Evolutionary conservation across 139 green algal species (phyloP), one percentile per base, ranked within the genome.

Genomic region (Pseudopediastrum boryanum): DNA sequence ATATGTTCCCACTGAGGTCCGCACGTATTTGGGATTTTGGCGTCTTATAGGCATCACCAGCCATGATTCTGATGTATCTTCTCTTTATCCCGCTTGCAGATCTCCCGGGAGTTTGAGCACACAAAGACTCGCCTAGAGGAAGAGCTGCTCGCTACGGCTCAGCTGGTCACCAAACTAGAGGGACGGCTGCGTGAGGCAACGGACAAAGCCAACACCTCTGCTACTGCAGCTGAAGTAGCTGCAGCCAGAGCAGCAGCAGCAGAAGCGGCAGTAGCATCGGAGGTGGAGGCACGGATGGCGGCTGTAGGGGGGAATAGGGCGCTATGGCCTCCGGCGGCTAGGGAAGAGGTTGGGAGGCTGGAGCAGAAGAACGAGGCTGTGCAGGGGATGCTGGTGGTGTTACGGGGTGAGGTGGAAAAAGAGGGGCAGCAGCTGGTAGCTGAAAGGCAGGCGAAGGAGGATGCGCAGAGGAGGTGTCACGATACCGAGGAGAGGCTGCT

Each of bases 291-390:
- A 29, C 81, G 89, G 2, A 33, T 89, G 29, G 77, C 61, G 9
- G 65, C 77, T 19, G 81, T 68, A 4, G 78, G 77, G 4, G 67
- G 63, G 29, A 85, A 88, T 58, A 62, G 83, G 1, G 72, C 67
- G 7, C 51, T 84, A 68, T 94, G 89, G 89, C 89, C 89, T 4
- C 31, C 38, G 13, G 61, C 78, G 33, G 85, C 87, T 8, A 61
- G 70, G 39, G 77, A 89, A 2, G 87, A 91, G 77, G 75, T 89
- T n/a, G 63, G 38, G 43, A 36, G 51, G 43, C 71, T 85, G 54
- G 77, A 82, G 59, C 54, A 83, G 29, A 77, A 72, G 36, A 13
- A 70, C 10, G 72, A 74, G 16, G 58, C 29, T 10, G 3, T 85
- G 72, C 62, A 77, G 2, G 65, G 13, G 35, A 71, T 77, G 72